Percentiles rank a stretch among this genome's conserved stretches.
phyloP scores from a whole-genome alignment of 1,284 basidiomycete genomes.

The Melampsora americana region DNA sequence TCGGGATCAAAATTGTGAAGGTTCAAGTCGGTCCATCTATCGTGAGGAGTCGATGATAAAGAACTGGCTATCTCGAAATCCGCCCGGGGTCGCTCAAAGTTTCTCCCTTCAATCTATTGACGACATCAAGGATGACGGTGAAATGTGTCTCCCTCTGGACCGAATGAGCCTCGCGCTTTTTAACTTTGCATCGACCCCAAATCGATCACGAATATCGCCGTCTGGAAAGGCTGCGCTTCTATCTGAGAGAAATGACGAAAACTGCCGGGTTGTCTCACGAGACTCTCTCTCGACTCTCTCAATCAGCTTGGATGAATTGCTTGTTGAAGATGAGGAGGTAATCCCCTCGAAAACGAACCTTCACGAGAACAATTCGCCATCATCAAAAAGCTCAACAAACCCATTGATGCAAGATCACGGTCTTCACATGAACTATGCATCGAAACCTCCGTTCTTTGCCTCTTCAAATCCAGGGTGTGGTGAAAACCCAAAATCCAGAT shows the following conservation, averaged over 20 bases:
- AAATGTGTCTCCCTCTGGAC: background rate
- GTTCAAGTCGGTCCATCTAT: background rate
- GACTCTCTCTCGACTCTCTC: conserved; percentile 1
- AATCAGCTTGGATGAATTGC: conserved; percentile 7
- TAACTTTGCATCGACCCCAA: conserved; percentile 2
- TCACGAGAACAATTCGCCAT: no score
- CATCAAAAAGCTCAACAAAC: no score
- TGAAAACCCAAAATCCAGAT: background rate
- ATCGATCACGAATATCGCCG: background rate
- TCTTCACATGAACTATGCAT: background rate
- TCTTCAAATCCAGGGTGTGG: background rate
- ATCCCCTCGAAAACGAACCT: no score
- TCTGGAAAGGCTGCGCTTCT: background rate
- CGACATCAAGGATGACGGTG: background rate
- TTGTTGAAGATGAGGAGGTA: background rate
- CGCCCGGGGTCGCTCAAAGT: background rate
- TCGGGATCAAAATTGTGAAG: background rate
- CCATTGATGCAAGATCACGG: no score
- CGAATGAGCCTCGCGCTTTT: conserved; percentile 4
- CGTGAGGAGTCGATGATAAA: background rate
- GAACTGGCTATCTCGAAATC: background rate
- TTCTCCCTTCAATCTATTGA: background rate
- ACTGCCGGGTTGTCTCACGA: no score
- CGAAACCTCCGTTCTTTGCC: background rate
- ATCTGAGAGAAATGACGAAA: background rate